phyloP scores from a whole-genome alignment of 2,329 filamentous ascomycete species.

The Penicillium italicum region DNA sequence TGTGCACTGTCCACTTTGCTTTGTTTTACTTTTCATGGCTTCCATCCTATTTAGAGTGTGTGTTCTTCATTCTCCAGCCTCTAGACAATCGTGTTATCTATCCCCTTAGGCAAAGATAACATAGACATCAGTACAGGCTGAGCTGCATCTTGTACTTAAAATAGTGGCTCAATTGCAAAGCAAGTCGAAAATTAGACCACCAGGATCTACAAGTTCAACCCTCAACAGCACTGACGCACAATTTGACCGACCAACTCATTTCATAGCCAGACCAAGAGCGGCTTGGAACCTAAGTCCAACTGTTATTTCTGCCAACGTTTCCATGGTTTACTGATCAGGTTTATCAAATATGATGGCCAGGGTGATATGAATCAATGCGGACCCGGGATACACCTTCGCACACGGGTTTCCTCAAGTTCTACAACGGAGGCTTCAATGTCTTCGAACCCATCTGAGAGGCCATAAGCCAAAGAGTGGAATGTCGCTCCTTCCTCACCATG shows the following conservation, averaged over 20 bases:
- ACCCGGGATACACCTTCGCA: too few relatives aligned
- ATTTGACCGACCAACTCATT: not conserved
- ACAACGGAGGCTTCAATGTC: too few relatives aligned
- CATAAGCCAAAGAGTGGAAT: too few relatives aligned
- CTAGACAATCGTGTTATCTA: not conserved
- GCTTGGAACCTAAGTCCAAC: too few relatives aligned
- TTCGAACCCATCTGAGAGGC: too few relatives aligned
- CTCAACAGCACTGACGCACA: not conserved
- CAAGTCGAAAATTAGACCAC: not conserved
- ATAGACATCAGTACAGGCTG: not conserved
- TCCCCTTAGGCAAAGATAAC: not conserved
- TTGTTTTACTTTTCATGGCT: not conserved
- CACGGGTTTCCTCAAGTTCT: too few relatives aligned
- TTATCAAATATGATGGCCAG: not conserved
- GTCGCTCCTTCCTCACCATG: too few relatives aligned
- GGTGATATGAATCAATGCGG: too few relatives aligned
- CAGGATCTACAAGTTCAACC: not conserved
- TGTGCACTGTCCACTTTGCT: not conserved
- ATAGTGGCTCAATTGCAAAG: not conserved
- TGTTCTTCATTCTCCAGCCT: not conserved
- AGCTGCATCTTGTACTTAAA: not conserved
- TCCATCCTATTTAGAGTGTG: not conserved
- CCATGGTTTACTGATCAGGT: not conserved
- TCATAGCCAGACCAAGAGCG: too few relatives aligned
- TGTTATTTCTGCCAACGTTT: not conserved